Conservation (phyloP, 2,329 filamentous ascomycete species). For the Fusarium lyarnte region DNA sequence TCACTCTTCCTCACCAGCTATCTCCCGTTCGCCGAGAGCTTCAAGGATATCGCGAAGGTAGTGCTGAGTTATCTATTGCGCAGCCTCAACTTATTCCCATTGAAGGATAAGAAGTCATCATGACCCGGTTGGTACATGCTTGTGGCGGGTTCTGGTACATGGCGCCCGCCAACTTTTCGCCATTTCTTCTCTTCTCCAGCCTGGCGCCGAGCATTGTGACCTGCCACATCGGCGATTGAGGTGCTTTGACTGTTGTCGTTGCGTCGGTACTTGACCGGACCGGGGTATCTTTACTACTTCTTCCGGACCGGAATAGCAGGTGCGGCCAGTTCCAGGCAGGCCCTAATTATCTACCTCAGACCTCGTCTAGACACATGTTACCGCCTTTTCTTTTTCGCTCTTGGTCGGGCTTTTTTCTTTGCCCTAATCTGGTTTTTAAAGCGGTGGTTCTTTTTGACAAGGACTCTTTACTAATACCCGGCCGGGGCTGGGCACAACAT, state of each 20-base stretch:
- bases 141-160: slow-evolving; percentile 6
- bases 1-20: slow-evolving; percentile 57
- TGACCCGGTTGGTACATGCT: not conserved
- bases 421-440: slow-evolving; percentile 10
- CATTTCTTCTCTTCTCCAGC: slow-evolving; percentile 7
- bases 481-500: slow-evolving; percentile 18
- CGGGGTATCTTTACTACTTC: slow-evolving; percentile 1
- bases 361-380: not conserved
- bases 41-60: slow-evolving; percentile 31
- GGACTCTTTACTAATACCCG: slow-evolving; percentile 36
- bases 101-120: slow-evolving; percentile 40
- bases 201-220: not conserved
- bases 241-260: slow-evolving; percentile 4
- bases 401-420: slow-evolving; percentile 5
- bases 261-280: slow-evolving; percentile 20
- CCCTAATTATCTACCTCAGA: slow-evolving; percentile 5
- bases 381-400: not conserved
- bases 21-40: slow-evolving; percentile 51
- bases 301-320: slow-evolving; percentile 31
- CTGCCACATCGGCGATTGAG: slow-evolving; percentile 4
- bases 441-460: slow-evolving; percentile 22
- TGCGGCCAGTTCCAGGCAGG: slow-evolving; percentile 4
- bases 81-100: slow-evolving; percentile 46
- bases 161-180: slow-evolving; percentile 13
- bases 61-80: slow-evolving; percentile 42